Evolutionary conservation across 1,284 basidiomycete species (phyloP), one percentile per base, ranked within the genome.

Genomic region (Bondarzewia mesenterica): DNA sequence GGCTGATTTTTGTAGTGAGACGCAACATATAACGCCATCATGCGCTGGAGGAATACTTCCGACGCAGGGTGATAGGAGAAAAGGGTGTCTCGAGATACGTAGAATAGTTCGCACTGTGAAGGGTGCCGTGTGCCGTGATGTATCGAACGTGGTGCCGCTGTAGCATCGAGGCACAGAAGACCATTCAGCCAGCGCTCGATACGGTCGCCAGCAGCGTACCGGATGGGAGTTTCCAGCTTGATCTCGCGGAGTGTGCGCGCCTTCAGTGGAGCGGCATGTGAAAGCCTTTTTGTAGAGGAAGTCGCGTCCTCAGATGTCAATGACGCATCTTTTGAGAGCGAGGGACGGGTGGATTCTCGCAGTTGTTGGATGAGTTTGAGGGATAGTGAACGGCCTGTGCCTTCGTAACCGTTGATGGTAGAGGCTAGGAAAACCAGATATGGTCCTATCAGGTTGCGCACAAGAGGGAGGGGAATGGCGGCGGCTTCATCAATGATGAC

Each of bases 1-100:
- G 96, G 96, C 62, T 94, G 91, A 67, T 99, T 99, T 69, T 99
- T 99, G 75, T 99, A 99, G 67, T 99, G 96, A 44, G 85, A 88
- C 1, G 95, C 90, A 46, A 99, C 94, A 66, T 97, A 99, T 1
- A 99, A 75, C 5, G 91, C 88, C 93, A 98, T 97, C 88, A 99
- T 93, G 41, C 94, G 82, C 68, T 99, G 96, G 39, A 99, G 74
- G 73, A 99, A 99, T 18, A 89, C 78, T 66, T 99, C 96, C 4
- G 90, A 93, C 4, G 94, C 95, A 1, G 95, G 92, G 64, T 99
- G 94, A 70, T 88, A 99, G 58, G 87, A 92, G 77, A 99, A 99
- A 32, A 99, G 73, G 0, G 96, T 97, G 63, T 99, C 96, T 36
- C 96, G 78, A 61, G 90, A 91, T 58, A 99, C 93, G 66, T 93